Conservation (phyloP, 371 early-diverging fungal species). For the Syncephalis fuscata region DNA sequence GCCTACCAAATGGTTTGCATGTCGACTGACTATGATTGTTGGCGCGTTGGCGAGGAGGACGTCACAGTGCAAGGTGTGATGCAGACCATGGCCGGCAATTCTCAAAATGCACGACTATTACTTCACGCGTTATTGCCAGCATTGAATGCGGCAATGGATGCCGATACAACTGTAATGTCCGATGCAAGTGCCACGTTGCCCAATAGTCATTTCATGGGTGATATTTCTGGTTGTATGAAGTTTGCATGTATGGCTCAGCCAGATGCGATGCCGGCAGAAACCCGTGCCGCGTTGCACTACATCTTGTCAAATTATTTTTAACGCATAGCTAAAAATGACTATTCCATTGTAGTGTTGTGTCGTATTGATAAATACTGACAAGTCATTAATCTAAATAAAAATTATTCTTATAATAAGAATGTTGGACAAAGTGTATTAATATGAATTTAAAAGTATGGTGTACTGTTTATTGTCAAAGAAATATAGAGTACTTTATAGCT, state of each 20-base stretch:
- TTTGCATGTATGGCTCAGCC: neutral
- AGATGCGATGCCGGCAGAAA: neutral
- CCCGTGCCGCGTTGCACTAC: neutral
- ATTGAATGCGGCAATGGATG: slow-evolving; percentile 40
- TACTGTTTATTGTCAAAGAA: too few relatives aligned
- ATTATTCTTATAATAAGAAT: too few relatives aligned
- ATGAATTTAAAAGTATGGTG: too few relatives aligned
- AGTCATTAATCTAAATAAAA: too few relatives aligned
- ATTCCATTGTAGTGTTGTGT: too few relatives aligned
- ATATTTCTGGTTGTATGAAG: neutral
- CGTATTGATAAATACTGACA: too few relatives aligned
- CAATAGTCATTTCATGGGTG: neutral
- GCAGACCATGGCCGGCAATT: slow-evolving; percentile 73
- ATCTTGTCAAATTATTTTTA: slow-evolving; percentile 5
- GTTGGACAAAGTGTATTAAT: too few relatives aligned
- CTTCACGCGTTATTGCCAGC: slow-evolving; percentile 62
- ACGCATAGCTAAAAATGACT: too few relatives aligned
- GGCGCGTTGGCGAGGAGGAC: slow-evolving; percentile 79
- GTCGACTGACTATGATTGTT: slow-evolving; percentile 98
- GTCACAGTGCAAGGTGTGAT: slow-evolving; percentile 90
- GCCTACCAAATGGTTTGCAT: slow-evolving; percentile 96
- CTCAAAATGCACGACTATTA: slow-evolving; percentile 64
- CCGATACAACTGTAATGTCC: slow-evolving; percentile 5
- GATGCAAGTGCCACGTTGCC: neutral
- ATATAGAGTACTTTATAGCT: too few relatives aligned